These are phyloP conservation scores for Castanea crenata DNA, from an alignment of 306 rosid species.

Conservation along the genomic window DNA sequence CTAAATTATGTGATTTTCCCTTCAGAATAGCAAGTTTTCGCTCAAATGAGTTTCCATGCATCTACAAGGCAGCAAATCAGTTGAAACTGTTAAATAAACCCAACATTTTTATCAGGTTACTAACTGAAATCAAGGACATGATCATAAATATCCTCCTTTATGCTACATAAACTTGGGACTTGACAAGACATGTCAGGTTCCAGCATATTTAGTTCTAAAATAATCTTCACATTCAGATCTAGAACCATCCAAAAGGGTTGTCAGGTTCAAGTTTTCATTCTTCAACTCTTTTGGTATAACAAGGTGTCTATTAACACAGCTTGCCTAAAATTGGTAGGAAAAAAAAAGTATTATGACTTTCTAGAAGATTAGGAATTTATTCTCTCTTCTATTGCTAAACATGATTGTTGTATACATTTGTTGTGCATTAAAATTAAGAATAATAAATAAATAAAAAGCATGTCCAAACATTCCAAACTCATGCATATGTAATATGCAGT, in stretches of 20 bases:
- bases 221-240: background rate
- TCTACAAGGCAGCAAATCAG: conserved; percentile 45
- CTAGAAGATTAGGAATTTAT: background rate
- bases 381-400: background rate
- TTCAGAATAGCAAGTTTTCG: conserved; percentile 86
- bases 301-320: background rate
- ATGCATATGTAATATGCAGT: background rate
- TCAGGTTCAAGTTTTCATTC: background rate
- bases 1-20: conserved; percentile 49
- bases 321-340: background rate
- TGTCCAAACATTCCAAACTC: background rate
- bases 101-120: background rate
- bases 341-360: background rate
- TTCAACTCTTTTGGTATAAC: conserved; percentile 5
- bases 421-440: background rate
- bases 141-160: background rate
- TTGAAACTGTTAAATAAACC: conserved; percentile 5
- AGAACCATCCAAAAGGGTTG: background rate
- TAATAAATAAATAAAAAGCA: background rate
- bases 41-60: conserved; percentile 92
- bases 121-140: background rate
- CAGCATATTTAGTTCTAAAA: background rate
- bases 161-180: background rate
- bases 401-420: background rate
- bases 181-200: background rate